Evolutionary conservation across 2,329 filamentous ascomycete species (phyloP), one percentile per base, ranked within the genome.

Genomic region (Fonsecaea monophora): DNA sequence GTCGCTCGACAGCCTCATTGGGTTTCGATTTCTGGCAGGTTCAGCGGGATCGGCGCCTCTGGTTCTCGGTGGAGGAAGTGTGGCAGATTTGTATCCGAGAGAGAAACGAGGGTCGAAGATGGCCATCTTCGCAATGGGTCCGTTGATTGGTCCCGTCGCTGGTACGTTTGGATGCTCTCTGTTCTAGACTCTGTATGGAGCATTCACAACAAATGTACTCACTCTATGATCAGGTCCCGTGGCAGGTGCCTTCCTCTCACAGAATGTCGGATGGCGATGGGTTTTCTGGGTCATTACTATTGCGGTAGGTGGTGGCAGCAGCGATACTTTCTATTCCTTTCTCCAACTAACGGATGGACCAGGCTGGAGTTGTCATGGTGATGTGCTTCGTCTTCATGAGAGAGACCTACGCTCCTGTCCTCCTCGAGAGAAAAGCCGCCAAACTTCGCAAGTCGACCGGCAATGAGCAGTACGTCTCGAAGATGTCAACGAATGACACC

Each of bases 271-370:
- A 12, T 71, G 72, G 70, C 21, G 72, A 64, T 66, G 73, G 73
- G 21, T 73, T 70, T 60, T 66, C 77, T 89, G 83, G 77, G 82
- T 85, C 0, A 88, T 87, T 0, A 78, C 94, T 72, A 94, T 96
- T 58, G 82, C 92, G 55, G 59, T 38, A 40, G n/a, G 57, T 50
- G n/a, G 10, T 12, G 7, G 3, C 18, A 18, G 5, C 40, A 3
- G 2, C 3, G 40, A 18, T 45, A 13, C 2, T 13, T n/a, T n/a
- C 1, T 18, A 13, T 40, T 15, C n/a, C 15, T 5, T 48, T 8
- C 32, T 10, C 34, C 37, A 21, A 53, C 48, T 45, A 4, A 45
- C 12, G 4, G 4, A 21, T 13, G n/a, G 5, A 13, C 34, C 10
- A 61, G 59, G 53, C 45, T 15, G 62, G 59, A 7, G 30, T 85